Base-by-base conservation (phyloP, 2,329 filamentous ascomycete genomes). In the Aspergillus oerlinghausenensis region DNA sequence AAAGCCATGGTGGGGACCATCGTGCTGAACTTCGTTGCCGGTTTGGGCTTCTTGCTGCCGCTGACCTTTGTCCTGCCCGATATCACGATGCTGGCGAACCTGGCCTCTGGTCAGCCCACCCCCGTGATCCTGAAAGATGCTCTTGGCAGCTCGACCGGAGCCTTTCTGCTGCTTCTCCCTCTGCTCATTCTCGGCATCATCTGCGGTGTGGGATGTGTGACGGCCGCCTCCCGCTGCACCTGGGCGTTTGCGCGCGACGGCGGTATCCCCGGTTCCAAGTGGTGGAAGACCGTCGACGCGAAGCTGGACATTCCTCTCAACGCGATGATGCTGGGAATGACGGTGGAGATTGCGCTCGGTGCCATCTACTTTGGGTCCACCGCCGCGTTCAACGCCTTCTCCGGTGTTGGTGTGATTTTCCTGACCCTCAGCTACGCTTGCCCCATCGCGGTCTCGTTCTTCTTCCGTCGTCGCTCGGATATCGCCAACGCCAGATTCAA, bases 351-450 rank as follows among this genome's bases (percentile, higher is more conserved):
- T 63, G 73, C 89, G 19, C 81, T 92, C 0, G 88, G 88, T 0
- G 80, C 88, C 57, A 90, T 92, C 70, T 92, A 89, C 76, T 90
- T 92, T 61, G 89, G 89, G n/a, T 88, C 85, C 1, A 82, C 83
- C 0, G 87, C 88, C 0, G 89, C 89, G 0, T 92, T 92, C 77
- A 88, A 87, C 75, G 86, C 84, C n/a, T 92, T 92, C 71, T 91
- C 88, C 0, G 88, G 88, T 48, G 88, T 90, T 0, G 89, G 88
- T 2, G 91, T 88, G 10, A 90, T 92, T 68, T 90, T 88, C 63
- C 80, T 92, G 1, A 90, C 87, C 0, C 77, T 86, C 42, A 84
- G 86, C 52, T 91, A 90, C 66, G 86, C 84, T 38, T 79, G 79
- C 1, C 88, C 88, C 19, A 86, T 90, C 54, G 79, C 82, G 25